Percentiles rank a stretch among this genome's conserved stretches.
Conservation (phyloP, 2,329 filamentous ascomycete genomes). For the Sporothrix pseudoabietina region DNA sequence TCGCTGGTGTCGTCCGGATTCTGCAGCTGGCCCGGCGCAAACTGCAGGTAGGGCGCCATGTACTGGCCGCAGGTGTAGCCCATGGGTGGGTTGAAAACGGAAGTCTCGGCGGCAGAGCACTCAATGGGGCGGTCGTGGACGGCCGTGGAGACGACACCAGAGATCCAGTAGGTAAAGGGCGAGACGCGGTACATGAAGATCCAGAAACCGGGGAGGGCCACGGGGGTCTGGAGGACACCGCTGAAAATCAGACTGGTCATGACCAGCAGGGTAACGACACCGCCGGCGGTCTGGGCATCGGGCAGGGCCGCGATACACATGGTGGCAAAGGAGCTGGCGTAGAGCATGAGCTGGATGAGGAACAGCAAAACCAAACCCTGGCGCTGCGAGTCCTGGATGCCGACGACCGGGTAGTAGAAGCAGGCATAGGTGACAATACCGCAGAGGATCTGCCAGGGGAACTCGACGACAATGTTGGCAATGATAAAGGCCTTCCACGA, state of each 20-base stretch:
- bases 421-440: slow-evolving; percentile 57
- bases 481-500: slow-evolving; percentile 68
- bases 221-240: slow-evolving; percentile 60
- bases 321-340: slow-evolving; percentile 70
- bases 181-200: slow-evolving; percentile 73
- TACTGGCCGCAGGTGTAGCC: slow-evolving; percentile 68
- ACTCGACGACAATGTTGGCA: slow-evolving; percentile 65
- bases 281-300: slow-evolving; percentile 64
- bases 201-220: slow-evolving; percentile 69
- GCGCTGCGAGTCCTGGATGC: slow-evolving; percentile 66
- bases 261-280: slow-evolving; percentile 63
- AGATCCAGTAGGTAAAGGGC: slow-evolving; percentile 63
- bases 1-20: slow-evolving; percentile 57
- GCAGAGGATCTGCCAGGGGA: slow-evolving; percentile 60
- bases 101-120: slow-evolving; percentile 60
- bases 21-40: slow-evolving; percentile 59
- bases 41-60: slow-evolving; percentile 56
- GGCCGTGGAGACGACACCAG: slow-evolving; percentile 67
- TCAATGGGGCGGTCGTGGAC: slow-evolving; percentile 57
- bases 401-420: slow-evolving; percentile 61
- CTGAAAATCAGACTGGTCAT: slow-evolving; percentile 62
- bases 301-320: slow-evolving; percentile 70
- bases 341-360: slow-evolving; percentile 75
- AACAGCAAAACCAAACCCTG: slow-evolving; percentile 79
- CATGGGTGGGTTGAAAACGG: slow-evolving; percentile 64